These are phyloP conservation scores for Mycena rosella DNA, from an alignment of 768 basidiomycete genomes.

Conservation along the genomic window DNA sequence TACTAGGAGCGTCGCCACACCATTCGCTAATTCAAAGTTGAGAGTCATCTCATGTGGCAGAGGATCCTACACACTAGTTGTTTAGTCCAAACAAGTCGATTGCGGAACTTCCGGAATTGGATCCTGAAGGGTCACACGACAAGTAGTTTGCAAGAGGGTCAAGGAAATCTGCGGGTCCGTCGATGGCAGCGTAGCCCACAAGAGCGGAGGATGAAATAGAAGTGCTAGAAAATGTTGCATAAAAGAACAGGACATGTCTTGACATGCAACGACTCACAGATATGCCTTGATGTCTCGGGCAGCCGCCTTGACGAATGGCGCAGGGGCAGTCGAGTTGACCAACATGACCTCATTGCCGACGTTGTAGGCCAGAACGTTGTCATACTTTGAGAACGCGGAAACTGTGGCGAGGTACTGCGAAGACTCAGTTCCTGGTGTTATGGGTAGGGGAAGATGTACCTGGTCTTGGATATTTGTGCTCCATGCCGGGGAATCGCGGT, in stretches of 20 bases:
- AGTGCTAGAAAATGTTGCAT: neutral
- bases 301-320: conserved; percentile 78
- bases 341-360: conserved; percentile 75
- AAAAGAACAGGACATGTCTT: neutral
- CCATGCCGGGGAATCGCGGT: conserved; percentile 70
- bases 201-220: conserved; percentile 13
- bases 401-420: conserved; percentile 68
- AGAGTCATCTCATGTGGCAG: no score
- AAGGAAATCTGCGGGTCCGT: conserved; percentile 20
- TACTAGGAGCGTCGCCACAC: conserved; percentile 66
- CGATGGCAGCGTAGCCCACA: conserved; percentile 27
- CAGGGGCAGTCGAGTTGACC: conserved; percentile 59
- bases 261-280: conserved; percentile 65
- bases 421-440: neutral
- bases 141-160: conserved; percentile 16
- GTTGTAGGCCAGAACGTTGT: conserved; percentile 78
- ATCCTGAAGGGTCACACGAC: conserved; percentile 20
- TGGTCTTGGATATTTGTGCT: conserved; percentile 69
- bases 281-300: conserved; percentile 71
- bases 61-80: conserved; percentile 24
- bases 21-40: conserved; percentile 10
- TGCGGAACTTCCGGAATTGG: conserved; percentile 8
- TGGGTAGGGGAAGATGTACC: neutral
- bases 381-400: conserved; percentile 69
- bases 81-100: conserved; percentile 27